A percentile compares a stretch with the other conserved stretches of the same genome.
Conservation (phyloP, 805 yeast species). For the Teunomyces lycoperdinae region DNA sequence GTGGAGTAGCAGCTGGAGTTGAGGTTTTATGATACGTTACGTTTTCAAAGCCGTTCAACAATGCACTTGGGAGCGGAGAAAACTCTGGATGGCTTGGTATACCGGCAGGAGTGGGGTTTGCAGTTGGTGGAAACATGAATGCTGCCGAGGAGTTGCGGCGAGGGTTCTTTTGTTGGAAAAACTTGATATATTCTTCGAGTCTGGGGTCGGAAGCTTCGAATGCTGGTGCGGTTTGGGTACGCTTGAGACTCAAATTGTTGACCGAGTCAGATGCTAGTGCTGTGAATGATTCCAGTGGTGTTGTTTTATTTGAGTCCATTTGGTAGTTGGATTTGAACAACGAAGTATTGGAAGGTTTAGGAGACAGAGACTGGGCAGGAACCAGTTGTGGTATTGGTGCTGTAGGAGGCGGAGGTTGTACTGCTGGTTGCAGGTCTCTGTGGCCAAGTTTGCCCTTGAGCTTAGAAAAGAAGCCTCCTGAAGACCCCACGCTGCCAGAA, state of each 20-base stretch:
- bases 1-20: not conserved
- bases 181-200: conserved; percentile 34
- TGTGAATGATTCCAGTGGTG: not conserved
- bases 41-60: conserved; percentile 15
- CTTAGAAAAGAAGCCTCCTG: conserved; percentile 33
- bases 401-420: not conserved
- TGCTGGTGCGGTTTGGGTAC: conserved; percentile 13
- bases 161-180: conserved; percentile 25
- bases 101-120: conserved; percentile 1
- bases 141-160: conserved; percentile 8
- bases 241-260: conserved; percentile 5
- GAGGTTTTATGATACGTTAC: conserved; percentile 8
- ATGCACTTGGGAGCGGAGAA: conserved; percentile 17
- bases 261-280: not conserved
- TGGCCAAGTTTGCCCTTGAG: conserved; percentile 27
- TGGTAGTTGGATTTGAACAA: conserved; percentile 19
- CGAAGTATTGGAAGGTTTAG: conserved; percentile 1
- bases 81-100: conserved; percentile 8
- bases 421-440: conserved; percentile 4
- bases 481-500: conserved; percentile 10
- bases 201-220: conserved; percentile 24
- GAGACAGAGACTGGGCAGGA: conserved; percentile 1
- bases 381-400: not conserved
- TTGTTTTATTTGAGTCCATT: conserved; percentile 8
- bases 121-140: not conserved